phyloP scores from a whole-genome alignment of 176 grass and related monocot species.

The Hordeum vulgare region MorexV3_pseudomolecules_assembly NC_058521.1:27305236-27305735 shows the following conservation, averaged over 20 bases:
- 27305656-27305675: neutral
- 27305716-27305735: neutral
- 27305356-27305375: conserved; percentile 6
- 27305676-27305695: neutral
- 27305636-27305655: conserved; percentile 74
- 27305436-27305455: conserved; percentile 8
- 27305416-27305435: conserved; percentile 15
- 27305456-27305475: conserved; percentile 7
- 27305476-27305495: conserved; percentile 22
- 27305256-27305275: neutral
- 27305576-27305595: conserved; percentile 47
- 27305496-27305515: conserved; percentile 28
- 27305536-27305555: conserved; percentile 9
- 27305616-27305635: conserved; percentile 63
- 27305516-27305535: conserved; percentile 24
- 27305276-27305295: conserved; percentile 9
- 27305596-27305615: conserved; percentile 81
- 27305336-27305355: neutral
- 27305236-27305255: neutral
- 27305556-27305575: neutral
- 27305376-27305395: conserved; percentile 4
- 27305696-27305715: neutral
- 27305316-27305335: neutral
- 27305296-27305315: neutral
- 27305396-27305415: conserved; percentile 5